A percentile compares a stretch with the other conserved stretches of the same genome.
Evolutionary conservation across 2,329 filamentous ascomycete genomes (phyloP).

Genomic region (Cyclaneusma minus): DNA sequence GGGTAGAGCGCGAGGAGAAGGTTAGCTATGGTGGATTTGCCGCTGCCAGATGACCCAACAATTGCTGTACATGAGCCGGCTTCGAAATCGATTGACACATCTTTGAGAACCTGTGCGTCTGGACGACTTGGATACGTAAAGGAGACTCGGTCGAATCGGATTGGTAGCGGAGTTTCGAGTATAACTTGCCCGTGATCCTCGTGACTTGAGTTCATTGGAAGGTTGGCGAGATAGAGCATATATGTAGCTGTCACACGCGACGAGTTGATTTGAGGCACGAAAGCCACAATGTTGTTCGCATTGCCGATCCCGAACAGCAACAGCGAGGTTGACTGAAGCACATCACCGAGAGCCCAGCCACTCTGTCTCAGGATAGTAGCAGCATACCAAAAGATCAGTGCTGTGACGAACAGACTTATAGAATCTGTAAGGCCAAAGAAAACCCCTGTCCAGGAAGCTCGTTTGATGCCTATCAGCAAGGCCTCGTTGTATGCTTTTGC

Average conservation of each 20-base stretch:
- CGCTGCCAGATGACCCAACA: slow-evolving; percentile 74
- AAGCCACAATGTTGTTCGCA: slow-evolving; percentile 50
- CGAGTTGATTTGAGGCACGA: slow-evolving; percentile 67
- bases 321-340: slow-evolving; percentile 65
- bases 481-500: slow-evolving; percentile 30
- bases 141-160: slow-evolving; percentile 38
- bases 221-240: slow-evolving; percentile 52
- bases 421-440: slow-evolving; percentile 69
- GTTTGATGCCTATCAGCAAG: slow-evolving; percentile 44
- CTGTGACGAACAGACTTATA: slow-evolving; percentile 54
- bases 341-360: slow-evolving; percentile 33
- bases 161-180: slow-evolving; percentile 25
- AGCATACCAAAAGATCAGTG: slow-evolving; percentile 75
- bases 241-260: slow-evolving; percentile 58
- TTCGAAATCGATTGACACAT: slow-evolving; percentile 49
- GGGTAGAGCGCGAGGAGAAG: slow-evolving; percentile 61
- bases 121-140: slow-evolving; percentile 58
- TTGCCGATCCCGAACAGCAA: slow-evolving; percentile 73
- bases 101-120: slow-evolving; percentile 36
- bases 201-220: slow-evolving; percentile 26
- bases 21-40: slow-evolving; percentile 72
- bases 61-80: slow-evolving; percentile 57
- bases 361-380: slow-evolving; percentile 41
- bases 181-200: slow-evolving; percentile 30
- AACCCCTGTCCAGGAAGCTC: slow-evolving; percentile 51